Base-by-base conservation (phyloP, 2,329 filamentous ascomycete genomes). In the Verticillium zaregamsianum region DNA sequence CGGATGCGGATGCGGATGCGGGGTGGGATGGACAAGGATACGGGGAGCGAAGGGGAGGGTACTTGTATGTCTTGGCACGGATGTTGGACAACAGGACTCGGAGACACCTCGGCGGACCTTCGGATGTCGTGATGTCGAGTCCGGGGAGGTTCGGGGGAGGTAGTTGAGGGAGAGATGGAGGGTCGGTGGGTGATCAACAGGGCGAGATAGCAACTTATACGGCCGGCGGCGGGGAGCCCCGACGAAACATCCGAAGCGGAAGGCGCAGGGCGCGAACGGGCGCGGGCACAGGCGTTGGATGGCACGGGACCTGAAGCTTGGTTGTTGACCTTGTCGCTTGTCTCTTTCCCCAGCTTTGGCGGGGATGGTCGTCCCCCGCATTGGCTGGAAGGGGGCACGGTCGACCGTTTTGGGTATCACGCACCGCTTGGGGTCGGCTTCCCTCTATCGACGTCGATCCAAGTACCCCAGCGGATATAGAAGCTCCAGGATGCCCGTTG, bases 201-300 rank as follows among this genome's bases (percentile, higher is more conserved):
- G 56, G 35, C 56, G 35, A 7, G 15, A 39, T 17, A 20, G 15
- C 58, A 59, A 59, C 58, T 59, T 59, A 59, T 59, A 59, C 58
- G 58, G 11, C 28, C 58, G 58, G 56, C 58, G 58, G 56, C 33
- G 31, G 55, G 37, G 39, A 58, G 20, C 25, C 23, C 57, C 37
- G 57, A 49, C 32, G 57, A 58, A 58, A 58, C 57, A 39, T 49
- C 57, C 57, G 57, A 58, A n/a, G 32, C 57, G 45, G 37, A 40
- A 40, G 37, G 35, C 57, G 37, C 37, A 58, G 56, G 56, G 20
- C 31, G 31, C 55, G 31, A 32, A 23, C 32, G 11, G 37, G 39
- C 37, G 37, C 39, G 57, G 57, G 57, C 45, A 23, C n/a, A 12
- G 45, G n/a, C n/a, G 20, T 20, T n/a, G 45, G 11, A 23, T 23